Evolutionary conservation across 2,329 filamentous ascomycete species (phyloP).

Genomic region (Epichloe aotearoae): DNA sequence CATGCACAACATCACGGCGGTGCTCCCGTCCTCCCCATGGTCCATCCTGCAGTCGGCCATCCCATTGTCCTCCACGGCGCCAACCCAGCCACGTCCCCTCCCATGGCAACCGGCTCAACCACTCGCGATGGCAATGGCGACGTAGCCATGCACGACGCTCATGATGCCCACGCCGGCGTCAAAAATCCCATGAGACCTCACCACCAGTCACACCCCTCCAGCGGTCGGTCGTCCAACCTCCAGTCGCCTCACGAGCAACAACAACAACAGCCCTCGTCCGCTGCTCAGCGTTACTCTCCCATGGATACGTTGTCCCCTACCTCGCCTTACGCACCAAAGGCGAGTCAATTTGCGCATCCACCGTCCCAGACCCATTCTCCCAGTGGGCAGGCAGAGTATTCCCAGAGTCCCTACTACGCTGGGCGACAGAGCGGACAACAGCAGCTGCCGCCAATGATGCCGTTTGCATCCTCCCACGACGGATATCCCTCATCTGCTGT

Average conservation of each 20-base stretch:
- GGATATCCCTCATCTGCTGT: slow-evolving; percentile 63
- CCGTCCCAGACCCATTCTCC: slow-evolving; percentile 62
- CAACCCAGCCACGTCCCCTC: slow-evolving; percentile 41
- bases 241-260: slow-evolving; percentile 50
- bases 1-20: slow-evolving; percentile 52
- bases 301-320: slow-evolving; percentile 82
- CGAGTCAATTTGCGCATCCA: slow-evolving; percentile 42
- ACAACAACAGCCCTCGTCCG: slow-evolving; percentile 49
- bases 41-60: slow-evolving; percentile 20
- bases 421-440: slow-evolving; percentile 43
- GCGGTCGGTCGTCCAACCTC: slow-evolving; percentile 42
- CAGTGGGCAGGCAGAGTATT: slow-evolving; percentile 51
- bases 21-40: slow-evolving; percentile 18
- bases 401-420: slow-evolving; percentile 45
- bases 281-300: slow-evolving; percentile 85
- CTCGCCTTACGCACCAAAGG: slow-evolving; percentile 58
- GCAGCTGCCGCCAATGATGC: slow-evolving; percentile 61
- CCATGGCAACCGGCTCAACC: slow-evolving; percentile 38
- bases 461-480: slow-evolving; percentile 55
- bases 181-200: slow-evolving; percentile 75
- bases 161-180: slow-evolving; percentile 70
- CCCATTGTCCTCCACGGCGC: slow-evolving; percentile 18
- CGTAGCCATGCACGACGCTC: slow-evolving; percentile 73
- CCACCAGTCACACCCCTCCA: slow-evolving; percentile 60
- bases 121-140: slow-evolving; percentile 62